These are phyloP conservation scores for Colletotrichum sublineola DNA, from an alignment of 2,329 filamentous ascomycete genomes.

Conservation along the genomic window DNA sequence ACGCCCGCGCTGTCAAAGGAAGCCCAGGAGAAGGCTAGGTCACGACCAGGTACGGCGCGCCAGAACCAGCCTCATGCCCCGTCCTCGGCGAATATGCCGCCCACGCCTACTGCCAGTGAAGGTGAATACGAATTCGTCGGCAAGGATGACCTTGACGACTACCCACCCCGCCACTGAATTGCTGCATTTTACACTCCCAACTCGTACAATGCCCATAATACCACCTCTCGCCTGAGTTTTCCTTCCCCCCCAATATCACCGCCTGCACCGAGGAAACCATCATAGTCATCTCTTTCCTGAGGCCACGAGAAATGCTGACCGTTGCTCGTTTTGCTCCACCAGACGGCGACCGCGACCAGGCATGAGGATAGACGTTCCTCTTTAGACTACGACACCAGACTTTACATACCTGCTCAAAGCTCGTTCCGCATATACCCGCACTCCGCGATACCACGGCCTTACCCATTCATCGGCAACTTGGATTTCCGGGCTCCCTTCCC, in stretches of 20 bases:
- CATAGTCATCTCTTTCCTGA: slow-evolving; percentile 21
- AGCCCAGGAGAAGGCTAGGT: slow-evolving; percentile 56
- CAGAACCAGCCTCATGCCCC: slow-evolving; percentile 65
- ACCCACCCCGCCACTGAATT: slow-evolving; percentile 35
- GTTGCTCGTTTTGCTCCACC: slow-evolving; percentile 36
- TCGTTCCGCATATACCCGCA: slow-evolving; percentile 38
- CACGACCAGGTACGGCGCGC: slow-evolving; percentile 67
- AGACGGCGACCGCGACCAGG: slow-evolving; percentile 57
- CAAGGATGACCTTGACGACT: slow-evolving; percentile 45
- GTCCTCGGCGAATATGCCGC: slow-evolving; percentile 69
- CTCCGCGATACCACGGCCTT: slow-evolving; percentile 29
- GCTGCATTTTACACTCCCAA: slow-evolving; percentile 25
- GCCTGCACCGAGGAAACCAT: slow-evolving; percentile 21
- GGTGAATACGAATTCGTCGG: slow-evolving; percentile 63
- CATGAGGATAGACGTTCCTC: slow-evolving; percentile 36
- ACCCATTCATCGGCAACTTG: slow-evolving; percentile 7
- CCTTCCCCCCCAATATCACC: slow-evolving; percentile 6
- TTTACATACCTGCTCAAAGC: slow-evolving; percentile 28
- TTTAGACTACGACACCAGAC: slow-evolving; percentile 34
- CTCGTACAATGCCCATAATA: slow-evolving; percentile 31
- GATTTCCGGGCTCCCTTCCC: not conserved
- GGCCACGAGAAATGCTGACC: slow-evolving; percentile 41
- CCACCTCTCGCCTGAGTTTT: slow-evolving; percentile 22
- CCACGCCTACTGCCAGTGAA: slow-evolving; percentile 73
- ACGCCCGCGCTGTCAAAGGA: slow-evolving; percentile 45